These are phyloP conservation scores for Lanmaoa pseudosensibilis DNA, from an alignment of 768 basidiomycete species.

Conservation along the genomic window DNA sequence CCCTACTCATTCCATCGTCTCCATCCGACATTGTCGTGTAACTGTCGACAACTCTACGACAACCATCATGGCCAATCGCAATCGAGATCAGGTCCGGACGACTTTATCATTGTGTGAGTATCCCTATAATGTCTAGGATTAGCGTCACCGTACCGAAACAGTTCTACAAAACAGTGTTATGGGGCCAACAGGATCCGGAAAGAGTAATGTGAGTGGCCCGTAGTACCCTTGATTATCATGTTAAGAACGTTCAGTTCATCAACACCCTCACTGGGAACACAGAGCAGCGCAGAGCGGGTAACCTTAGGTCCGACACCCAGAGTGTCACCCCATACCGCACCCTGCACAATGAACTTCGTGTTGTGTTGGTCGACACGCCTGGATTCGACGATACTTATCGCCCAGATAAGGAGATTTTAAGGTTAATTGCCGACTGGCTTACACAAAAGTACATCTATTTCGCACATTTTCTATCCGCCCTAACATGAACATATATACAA, in stretches of 20 bases:
- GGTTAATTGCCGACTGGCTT: constrained; percentile 18
- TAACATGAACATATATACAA: background rate
- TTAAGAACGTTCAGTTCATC: constrained; percentile 8
- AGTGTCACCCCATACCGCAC: constrained; percentile 4
- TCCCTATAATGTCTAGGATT: no score
- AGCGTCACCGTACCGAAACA: background rate
- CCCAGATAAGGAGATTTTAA: constrained; percentile 10
- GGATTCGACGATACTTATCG: constrained; percentile 22
- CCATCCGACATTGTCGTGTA: background rate
- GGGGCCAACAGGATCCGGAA: constrained; percentile 28
- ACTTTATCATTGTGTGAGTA: constrained; percentile 18
- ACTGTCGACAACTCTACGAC: background rate
- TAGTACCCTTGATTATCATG: background rate
- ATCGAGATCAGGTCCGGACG: background rate
- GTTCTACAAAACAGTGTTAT: constrained; percentile 10
- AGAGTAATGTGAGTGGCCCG: constrained; percentile 19
- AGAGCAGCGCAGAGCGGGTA: background rate
- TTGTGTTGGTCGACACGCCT: constrained; percentile 23
- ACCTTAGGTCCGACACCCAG: constrained; percentile 14
- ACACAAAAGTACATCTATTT: constrained; percentile 10
- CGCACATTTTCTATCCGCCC: background rate
- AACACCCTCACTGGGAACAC: constrained; percentile 8
- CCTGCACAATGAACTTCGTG: background rate
- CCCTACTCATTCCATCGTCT: background rate
- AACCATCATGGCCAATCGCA: background rate